Evolutionary conservation across 768 basidiomycete genomes (phyloP), one percentile per base, ranked within the genome.

Genomic region (Solioccasus polychromus): DNA sequence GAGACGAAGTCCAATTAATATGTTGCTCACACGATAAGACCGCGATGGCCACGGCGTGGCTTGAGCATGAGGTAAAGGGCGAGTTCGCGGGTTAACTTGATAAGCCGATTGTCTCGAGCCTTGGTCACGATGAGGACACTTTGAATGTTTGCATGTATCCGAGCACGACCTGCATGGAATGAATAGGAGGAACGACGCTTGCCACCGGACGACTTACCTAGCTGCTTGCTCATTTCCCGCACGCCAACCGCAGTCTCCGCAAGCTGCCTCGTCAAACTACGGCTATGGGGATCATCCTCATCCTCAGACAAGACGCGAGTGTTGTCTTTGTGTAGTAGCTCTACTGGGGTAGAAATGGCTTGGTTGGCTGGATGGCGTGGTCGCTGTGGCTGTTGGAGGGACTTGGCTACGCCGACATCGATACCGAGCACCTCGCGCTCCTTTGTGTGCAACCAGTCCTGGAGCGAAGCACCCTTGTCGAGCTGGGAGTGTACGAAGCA

Each of bases 241-340:
- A 99, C 96, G 30, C 92, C 88, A 11, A 92, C 90, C 15, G 96
- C 96, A 17, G 96, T 99, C 71, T 95, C 95, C 8, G 95, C 96
- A 12, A 99, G 76, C 55, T 93, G 91, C 61, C 80, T 85, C 6
- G 96, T 98, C 58, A 98, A 68, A 62, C 85, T 94, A 34, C 79
- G 78, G 1, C 77, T 79, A 50, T 80, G 82, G 35, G 83, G 84
- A 19, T 88, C 83, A 24, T 82, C 83, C 37, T 76, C 78, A 36
- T 26, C 42, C 23, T 45, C 38, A 15, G 61, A 32, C 31, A 62
- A 41, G 8, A 48, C 36, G 35, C 46, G 56, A 24, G 53, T 45
- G 12, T 44, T 23, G 37, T 68, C 53, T 22, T 45, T 38, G 39
- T 15, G 29, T 17, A 45, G 46, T 39, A 64, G 39, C 8, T 55